These are phyloP conservation scores for Backusella tuberculispora DNA, from an alignment of 192 early-diverging fungal genomes.

Conservation along the genomic window DNA sequence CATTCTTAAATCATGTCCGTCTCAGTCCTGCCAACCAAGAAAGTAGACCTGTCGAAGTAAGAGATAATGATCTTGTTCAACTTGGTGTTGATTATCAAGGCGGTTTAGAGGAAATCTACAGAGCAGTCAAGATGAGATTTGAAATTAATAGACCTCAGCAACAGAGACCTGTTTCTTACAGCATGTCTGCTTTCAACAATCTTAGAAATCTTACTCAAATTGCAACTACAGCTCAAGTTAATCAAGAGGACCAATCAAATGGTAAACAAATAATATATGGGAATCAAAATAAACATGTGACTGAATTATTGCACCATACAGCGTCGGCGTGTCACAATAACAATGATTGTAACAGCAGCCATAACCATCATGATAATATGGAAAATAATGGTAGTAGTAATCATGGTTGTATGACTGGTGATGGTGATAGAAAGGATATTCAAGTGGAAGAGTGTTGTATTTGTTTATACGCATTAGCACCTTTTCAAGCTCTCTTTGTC, in stretches of 20 bases:
- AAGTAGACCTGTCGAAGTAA: slow-evolving; percentile 70
- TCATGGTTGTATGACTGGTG: not conserved
- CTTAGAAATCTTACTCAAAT: slow-evolving; percentile 34
- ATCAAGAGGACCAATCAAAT: slow-evolving; percentile 12
- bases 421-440: slow-evolving; percentile 9
- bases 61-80: slow-evolving; percentile 85
- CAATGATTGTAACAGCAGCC: not conserved
- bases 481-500: slow-evolving; percentile 84
- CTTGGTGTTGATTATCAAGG: slow-evolving; percentile 91
- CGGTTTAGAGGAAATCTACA: slow-evolving; percentile 80
- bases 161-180: slow-evolving; percentile 54
- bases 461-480: slow-evolving; percentile 76
- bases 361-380: not conserved
- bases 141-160: slow-evolving; percentile 63
- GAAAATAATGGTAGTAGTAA: not conserved
- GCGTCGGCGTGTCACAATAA: not conserved
- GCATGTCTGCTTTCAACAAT: slow-evolving; percentile 46
- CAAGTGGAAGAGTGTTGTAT: slow-evolving; percentile 76
- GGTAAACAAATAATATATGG: slow-evolving; percentile 13
- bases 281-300: slow-evolving; percentile 13
- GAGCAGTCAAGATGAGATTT: slow-evolving; percentile 78
- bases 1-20: slow-evolving; percentile 88
- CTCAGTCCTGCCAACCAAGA: slow-evolving; percentile 80
- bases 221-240: slow-evolving; percentile 9
- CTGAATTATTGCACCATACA: slow-evolving; percentile 8